phyloP scores from a whole-genome alignment of 2,329 filamentous ascomycete genomes.

The Leptosphaerulina australis region DNA sequence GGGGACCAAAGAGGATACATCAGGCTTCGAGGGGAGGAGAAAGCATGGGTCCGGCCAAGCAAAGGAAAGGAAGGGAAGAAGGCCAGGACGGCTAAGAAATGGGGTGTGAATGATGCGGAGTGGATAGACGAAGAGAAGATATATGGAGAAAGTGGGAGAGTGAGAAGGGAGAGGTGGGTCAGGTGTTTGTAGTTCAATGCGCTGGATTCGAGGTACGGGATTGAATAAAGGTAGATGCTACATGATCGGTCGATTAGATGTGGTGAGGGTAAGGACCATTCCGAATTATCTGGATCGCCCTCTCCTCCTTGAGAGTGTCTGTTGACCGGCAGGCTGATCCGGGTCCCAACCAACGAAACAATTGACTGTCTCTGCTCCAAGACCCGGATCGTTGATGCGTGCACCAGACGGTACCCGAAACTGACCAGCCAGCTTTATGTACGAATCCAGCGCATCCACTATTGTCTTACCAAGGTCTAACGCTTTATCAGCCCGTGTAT shows the following conservation, averaged over 20 bases:
- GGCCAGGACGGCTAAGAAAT: too few species aligned
- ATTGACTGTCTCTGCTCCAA: constrained; percentile 39
- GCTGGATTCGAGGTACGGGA: too few species aligned
- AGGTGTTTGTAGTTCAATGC: neutral
- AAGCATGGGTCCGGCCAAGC: neutral
- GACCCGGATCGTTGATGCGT: constrained; percentile 37
- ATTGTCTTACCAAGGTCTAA: constrained; percentile 32
- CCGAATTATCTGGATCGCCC: too few species aligned
- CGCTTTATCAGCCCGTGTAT: constrained; percentile 35
- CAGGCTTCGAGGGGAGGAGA: neutral
- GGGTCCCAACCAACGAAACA: constrained; percentile 40
- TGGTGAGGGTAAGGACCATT: too few species aligned
- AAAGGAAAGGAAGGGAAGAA: neutral
- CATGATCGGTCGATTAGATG: too few species aligned
- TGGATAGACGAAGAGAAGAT: neutral
- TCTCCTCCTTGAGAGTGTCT: constrained; percentile 6
- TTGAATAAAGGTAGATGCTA: too few species aligned
- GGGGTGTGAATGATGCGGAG: neutral
- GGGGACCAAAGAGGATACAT: neutral
- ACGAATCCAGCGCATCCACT: constrained; percentile 33
- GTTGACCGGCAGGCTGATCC: constrained; percentile 26
- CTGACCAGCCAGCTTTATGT: constrained; percentile 33
- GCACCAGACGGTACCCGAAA: constrained; percentile 28
- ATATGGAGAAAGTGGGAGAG: neutral
- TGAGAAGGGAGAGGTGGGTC: neutral